Conservation (phyloP, 1,284 basidiomycete genomes). For the Baeospora myosura region DNA sequence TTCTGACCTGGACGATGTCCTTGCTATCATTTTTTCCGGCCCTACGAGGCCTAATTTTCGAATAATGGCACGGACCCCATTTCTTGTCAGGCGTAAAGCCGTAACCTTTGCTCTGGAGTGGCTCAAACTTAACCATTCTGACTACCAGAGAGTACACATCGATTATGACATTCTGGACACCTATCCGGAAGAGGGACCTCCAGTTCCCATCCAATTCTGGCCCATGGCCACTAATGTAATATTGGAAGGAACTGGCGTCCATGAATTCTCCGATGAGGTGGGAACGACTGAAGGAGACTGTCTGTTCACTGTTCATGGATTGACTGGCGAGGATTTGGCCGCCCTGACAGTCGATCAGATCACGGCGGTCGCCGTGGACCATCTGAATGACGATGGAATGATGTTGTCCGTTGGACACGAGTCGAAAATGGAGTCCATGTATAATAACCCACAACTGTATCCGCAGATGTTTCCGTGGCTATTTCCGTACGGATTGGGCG, state of each 20-base stretch:
- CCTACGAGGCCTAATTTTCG: too few relatives aligned
- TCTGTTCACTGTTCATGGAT: background rate
- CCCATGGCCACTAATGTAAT: background rate
- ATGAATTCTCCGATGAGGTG: background rate
- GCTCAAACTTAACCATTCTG: conserved; percentile 1
- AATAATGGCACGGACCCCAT: background rate
- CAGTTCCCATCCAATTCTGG: background rate
- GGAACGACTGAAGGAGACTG: background rate
- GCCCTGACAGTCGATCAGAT: background rate
- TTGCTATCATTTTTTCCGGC: too few relatives aligned
- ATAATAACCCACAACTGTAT: conserved; percentile 2
- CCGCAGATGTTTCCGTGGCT: conserved; percentile 1
- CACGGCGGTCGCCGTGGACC: background rate
- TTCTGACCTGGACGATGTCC: background rate
- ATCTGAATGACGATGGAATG: conserved; percentile 15
- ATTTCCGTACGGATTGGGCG: conserved; percentile 17
- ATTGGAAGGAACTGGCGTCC: background rate
- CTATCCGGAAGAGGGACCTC: background rate
- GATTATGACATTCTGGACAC: background rate
- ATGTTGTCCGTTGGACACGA: conserved; percentile 1
- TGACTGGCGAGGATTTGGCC: background rate
- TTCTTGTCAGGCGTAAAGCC: background rate
- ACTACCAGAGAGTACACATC: background rate
- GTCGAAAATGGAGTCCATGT: background rate
- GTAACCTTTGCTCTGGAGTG: background rate